phyloP scores from a whole-genome alignment of 495 filamentous ascomycete species.

The Penicillium steckii region DNA sequence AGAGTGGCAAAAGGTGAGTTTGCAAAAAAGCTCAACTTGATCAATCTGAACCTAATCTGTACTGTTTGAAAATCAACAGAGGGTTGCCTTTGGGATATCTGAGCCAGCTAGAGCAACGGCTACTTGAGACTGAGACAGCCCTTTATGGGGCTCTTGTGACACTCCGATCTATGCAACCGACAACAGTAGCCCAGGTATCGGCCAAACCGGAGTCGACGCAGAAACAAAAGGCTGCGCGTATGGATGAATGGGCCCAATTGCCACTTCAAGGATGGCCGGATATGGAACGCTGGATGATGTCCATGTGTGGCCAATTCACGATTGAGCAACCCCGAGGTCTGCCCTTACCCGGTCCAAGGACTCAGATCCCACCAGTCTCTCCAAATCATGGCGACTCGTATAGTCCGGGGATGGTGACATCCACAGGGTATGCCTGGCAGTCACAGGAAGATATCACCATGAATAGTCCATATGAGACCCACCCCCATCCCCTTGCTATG shows the following conservation, averaged over 20 bases:
- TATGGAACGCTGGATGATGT: constrained; percentile 21
- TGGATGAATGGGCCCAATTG: constrained; percentile 28
- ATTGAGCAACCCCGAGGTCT: constrained; percentile 3
- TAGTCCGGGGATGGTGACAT: neutral
- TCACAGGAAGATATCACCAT: constrained; percentile 1
- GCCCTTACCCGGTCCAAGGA: neutral
- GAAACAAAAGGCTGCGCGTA: constrained; percentile 25
- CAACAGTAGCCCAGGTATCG: constrained; percentile 6
- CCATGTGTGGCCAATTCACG: constrained; percentile 18
- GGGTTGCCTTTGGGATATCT: constrained; percentile 29
- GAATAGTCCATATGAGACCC: constrained; percentile 11
- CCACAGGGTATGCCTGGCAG: constrained; percentile 12
- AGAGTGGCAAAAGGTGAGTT: constrained; percentile 28
- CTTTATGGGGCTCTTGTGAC: constrained; percentile 26
- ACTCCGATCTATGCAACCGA: constrained; percentile 16
- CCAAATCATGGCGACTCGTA: neutral
- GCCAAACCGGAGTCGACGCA: constrained; percentile 12
- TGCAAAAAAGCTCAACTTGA: neutral
- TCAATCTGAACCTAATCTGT: neutral
- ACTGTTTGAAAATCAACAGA: constrained; percentile 5
- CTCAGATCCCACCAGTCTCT: constrained; percentile 3
- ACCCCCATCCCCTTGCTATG: constrained; percentile 1
- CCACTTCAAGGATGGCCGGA: constrained; percentile 23
- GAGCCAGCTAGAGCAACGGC: constrained; percentile 29
- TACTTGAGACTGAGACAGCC: constrained; percentile 28